Evolutionary conservation across 2,329 filamentous ascomycete species (phyloP).

Genomic region (Torrubiella hemipterigena): DNA sequence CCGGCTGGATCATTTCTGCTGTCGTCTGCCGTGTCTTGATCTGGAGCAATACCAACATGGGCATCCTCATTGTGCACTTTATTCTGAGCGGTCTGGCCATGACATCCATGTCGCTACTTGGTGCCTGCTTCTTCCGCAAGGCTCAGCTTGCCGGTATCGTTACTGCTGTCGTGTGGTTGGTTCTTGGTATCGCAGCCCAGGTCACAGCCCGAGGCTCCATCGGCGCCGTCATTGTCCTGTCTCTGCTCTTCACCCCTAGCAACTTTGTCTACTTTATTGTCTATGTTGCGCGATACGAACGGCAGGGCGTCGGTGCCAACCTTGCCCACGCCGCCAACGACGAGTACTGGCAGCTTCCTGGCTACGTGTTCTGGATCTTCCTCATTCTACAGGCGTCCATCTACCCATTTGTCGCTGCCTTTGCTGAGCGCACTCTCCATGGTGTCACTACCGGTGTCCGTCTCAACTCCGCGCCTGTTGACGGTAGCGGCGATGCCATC

Average conservation of each 20-base stretch:
- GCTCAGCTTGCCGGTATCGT: slow-evolving; percentile 72
- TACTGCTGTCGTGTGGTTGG: slow-evolving; percentile 54
- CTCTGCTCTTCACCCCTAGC: slow-evolving; percentile 70
- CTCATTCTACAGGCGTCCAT: slow-evolving; percentile 54
- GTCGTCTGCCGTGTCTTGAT: slow-evolving; percentile 16
- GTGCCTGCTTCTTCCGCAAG: slow-evolving; percentile 66
- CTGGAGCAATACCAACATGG: slow-evolving; percentile 36
- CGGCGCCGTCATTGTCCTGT: slow-evolving; percentile 51
- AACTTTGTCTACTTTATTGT: slow-evolving; percentile 70
- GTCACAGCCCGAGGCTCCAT: slow-evolving; percentile 50
- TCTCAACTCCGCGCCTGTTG: slow-evolving; percentile 17
- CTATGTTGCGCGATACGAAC: slow-evolving; percentile 61
- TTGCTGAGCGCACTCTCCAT: slow-evolving; percentile 48
- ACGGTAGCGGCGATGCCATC: slow-evolving; percentile 41
- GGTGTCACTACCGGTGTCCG: slow-evolving; percentile 46
- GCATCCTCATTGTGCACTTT: slow-evolving; percentile 57
- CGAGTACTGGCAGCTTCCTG: slow-evolving; percentile 52
- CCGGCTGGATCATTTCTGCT: slow-evolving; percentile 25
- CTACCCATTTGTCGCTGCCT: slow-evolving; percentile 60
- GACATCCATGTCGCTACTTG: slow-evolving; percentile 63
- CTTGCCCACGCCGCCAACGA: slow-evolving; percentile 46
- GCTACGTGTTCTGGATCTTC: slow-evolving; percentile 64
- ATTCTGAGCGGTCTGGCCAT: slow-evolving; percentile 61
- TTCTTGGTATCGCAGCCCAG: slow-evolving; percentile 68
- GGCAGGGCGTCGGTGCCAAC: slow-evolving; percentile 43